Evolutionary conservation across 148 eudicot genomes (phyloP).

Genomic region (Simmondsia chinensis): DNA sequence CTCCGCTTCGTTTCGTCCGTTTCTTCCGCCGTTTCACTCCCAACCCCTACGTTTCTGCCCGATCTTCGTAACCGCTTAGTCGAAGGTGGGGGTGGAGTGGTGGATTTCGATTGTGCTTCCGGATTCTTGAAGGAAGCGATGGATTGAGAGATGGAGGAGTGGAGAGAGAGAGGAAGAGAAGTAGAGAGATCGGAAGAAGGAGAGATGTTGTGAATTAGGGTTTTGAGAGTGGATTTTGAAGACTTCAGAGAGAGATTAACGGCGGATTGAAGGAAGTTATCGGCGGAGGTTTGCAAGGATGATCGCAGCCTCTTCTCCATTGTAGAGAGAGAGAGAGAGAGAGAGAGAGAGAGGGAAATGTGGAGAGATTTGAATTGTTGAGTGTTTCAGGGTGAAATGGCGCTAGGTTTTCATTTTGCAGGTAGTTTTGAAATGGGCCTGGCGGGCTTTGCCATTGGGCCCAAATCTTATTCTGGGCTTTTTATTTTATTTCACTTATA

Average conservation of each 20-base stretch:
- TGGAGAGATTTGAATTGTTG: conserved; percentile 7
- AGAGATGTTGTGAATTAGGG: conserved; percentile 40
- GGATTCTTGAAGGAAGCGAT: conserved; percentile 37
- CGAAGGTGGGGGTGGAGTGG: conserved; percentile 21
- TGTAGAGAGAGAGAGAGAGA: conserved; percentile 5
- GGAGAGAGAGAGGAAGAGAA: conserved; percentile 60
- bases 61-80: conserved; percentile 39
- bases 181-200: conserved; percentile 40
- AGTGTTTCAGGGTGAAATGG: background rate
- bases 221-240: conserved; percentile 54
- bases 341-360: background rate
- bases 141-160: conserved; percentile 31
- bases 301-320: conserved; percentile 94
- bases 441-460: too few relatives aligned
- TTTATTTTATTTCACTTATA: too few relatives aligned
- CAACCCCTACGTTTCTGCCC: conserved; percentile 15
- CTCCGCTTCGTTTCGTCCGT: conserved; percentile 7
- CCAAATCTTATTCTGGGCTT: too few relatives aligned
- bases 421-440: too few relatives aligned
- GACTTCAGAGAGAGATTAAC: conserved; percentile 46
- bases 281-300: conserved; percentile 64
- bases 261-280: conserved; percentile 58
- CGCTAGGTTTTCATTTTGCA: background rate
- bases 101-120: too few relatives aligned
- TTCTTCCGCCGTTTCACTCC: conserved; percentile 5